phyloP scores from a whole-genome alignment of 73 alveolate genomes.

The Loxodes magnus region DNA sequence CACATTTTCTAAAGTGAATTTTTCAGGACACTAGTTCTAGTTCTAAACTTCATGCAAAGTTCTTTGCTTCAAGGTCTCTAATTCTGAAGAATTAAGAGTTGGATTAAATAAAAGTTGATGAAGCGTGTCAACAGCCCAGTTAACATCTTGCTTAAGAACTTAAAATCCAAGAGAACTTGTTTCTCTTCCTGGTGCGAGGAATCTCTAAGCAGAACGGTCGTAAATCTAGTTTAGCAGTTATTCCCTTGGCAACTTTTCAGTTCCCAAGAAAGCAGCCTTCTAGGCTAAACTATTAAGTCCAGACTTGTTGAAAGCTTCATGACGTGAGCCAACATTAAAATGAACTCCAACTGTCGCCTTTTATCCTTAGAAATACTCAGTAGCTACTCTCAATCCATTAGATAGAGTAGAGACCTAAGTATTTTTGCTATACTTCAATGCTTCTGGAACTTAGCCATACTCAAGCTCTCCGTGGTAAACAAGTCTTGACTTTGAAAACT shows the following conservation, averaged over 20 bases:
- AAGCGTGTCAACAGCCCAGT: conserved; percentile 26
- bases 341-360: conserved; percentile 35
- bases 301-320: conserved; percentile 32
- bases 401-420: conserved; percentile 17
- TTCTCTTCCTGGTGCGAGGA: conserved; percentile 58
- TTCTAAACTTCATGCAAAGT: conserved; percentile 41
- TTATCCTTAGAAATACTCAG: conserved; percentile 25
- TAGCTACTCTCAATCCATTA: conserved; percentile 38
- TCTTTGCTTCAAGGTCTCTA: conserved; percentile 42
- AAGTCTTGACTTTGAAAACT: background rate
- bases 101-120: conserved; percentile 44
- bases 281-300: conserved; percentile 54
- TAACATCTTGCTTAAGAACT: conserved; percentile 25
- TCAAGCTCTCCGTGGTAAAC: background rate
- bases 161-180: conserved; percentile 44
- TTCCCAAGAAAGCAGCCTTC: conserved; percentile 54
- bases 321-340: conserved; percentile 45
- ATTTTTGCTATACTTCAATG: conserved; percentile 32
- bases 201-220: conserved; percentile 36
- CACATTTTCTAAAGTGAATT: conserved; percentile 43
- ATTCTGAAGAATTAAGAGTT: conserved; percentile 17
- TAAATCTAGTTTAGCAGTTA: conserved; percentile 39
- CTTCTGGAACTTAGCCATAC: conserved; percentile 26
- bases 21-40: conserved; percentile 29
- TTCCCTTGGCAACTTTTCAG: conserved; percentile 26